Conservation (phyloP, 192 early-diverging fungal species). For the Rhizoclosmatium sp. region DNA sequence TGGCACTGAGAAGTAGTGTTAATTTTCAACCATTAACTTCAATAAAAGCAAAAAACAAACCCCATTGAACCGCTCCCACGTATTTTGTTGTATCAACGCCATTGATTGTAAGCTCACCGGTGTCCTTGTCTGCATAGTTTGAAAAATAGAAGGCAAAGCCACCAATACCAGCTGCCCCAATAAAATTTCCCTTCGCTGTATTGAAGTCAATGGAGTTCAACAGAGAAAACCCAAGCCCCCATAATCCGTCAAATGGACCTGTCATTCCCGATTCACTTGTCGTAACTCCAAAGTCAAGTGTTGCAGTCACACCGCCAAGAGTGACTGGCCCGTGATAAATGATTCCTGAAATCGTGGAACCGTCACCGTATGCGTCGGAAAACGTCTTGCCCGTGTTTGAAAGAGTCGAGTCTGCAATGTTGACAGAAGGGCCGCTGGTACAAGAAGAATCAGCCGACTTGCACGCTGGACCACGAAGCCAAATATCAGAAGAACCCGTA, state of each 20-base stretch:
- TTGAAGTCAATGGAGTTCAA: slow-evolving; percentile 36
- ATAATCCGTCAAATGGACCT: slow-evolving; percentile 42
- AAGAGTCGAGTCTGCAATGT: slow-evolving; percentile 2
- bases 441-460: slow-evolving; percentile 41
- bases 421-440: slow-evolving; percentile 15
- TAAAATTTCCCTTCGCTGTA: slow-evolving; percentile 12
- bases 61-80: slow-evolving; percentile 56
- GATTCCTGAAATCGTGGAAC: slow-evolving; percentile 30
- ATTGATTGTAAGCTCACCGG: slow-evolving; percentile 62
- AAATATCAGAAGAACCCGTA: slow-evolving; percentile 47
- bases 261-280: slow-evolving; percentile 30
- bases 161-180: slow-evolving; percentile 34
- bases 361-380: slow-evolving; percentile 34
- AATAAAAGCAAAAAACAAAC: not conserved
- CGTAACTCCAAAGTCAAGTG: slow-evolving; percentile 25
- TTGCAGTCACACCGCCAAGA: slow-evolving; percentile 30
- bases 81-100: slow-evolving; percentile 61
- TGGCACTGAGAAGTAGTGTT: not conserved
- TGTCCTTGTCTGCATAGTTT: slow-evolving; percentile 45
- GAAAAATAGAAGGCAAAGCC: slow-evolving; percentile 58
- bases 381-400: slow-evolving; percentile 5
- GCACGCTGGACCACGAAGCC: slow-evolving; percentile 47
- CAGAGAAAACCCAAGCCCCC: slow-evolving; percentile 46
- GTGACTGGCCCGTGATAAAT: slow-evolving; percentile 38
- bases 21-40: too few species aligned